These are phyloP conservation scores for Cicer bijugum DNA, from an alignment of 306 rosid species.

Conservation along the genomic window DNA sequence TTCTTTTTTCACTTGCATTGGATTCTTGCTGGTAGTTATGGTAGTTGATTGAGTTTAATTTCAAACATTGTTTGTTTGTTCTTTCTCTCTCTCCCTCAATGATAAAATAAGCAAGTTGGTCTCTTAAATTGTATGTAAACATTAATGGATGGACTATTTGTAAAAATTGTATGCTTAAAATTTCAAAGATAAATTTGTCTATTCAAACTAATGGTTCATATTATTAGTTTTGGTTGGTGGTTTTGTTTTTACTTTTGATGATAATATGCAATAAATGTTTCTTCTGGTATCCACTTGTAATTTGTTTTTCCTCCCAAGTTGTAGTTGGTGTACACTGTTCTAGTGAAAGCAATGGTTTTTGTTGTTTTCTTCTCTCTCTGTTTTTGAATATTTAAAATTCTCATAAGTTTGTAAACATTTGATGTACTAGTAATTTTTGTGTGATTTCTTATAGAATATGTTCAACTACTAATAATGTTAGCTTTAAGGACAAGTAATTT, in stretches of 20 bases:
- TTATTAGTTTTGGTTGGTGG: constrained; percentile 8
- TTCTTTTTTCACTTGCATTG: constrained; percentile 27
- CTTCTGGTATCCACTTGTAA: constrained; percentile 19
- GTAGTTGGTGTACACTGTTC: not conserved
- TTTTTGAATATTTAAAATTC: not conserved
- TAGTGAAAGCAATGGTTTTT: constrained; percentile 6
- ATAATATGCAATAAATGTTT: not conserved
- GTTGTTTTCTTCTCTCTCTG: constrained; percentile 9
- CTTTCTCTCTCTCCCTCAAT: constrained; percentile 28
- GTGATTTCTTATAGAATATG: constrained; percentile 9
- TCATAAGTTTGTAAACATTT: not conserved
- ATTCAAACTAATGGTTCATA: too few species aligned
- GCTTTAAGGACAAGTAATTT: not conserved
- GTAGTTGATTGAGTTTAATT: constrained; percentile 29
- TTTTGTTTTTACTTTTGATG: not conserved
- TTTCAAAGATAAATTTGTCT: too few species aligned
- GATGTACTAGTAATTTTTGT: not conserved
- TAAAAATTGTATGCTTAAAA: too few species aligned
- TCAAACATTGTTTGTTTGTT: not conserved
- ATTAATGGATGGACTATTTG: not conserved
- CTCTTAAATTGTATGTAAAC: not conserved
- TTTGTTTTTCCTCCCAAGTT: not conserved
- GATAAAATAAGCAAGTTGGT: not conserved
- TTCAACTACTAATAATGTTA: constrained; percentile 3
- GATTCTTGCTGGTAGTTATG: constrained; percentile 37